These are phyloP conservation scores for Paraconiothyrium brasiliense DNA, from an alignment of 2,329 filamentous ascomycete species.

Conservation along the genomic window DNA sequence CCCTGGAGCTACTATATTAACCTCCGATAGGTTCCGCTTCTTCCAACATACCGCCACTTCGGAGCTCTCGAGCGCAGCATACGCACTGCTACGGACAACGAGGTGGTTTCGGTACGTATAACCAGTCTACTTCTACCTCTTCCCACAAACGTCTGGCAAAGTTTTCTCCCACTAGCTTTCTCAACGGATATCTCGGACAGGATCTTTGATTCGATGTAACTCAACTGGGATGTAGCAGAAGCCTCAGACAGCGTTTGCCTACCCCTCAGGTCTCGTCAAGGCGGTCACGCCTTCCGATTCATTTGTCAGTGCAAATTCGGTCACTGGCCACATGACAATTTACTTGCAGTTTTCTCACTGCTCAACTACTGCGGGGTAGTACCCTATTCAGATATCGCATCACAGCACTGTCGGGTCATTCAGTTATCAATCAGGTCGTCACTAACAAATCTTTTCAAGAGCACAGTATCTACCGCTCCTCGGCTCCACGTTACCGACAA, in stretches of 20 bases:
- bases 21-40: constrained; percentile 17
- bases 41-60: constrained; percentile 6
- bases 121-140: neutral
- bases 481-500: neutral
- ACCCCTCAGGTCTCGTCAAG: constrained; percentile 4
- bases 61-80: neutral
- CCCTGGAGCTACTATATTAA: constrained; percentile 15
- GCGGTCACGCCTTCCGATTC: constrained; percentile 23
- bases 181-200: neutral
- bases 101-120: constrained; percentile 9
- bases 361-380: neutral
- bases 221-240: constrained; percentile 24
- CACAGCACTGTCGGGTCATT: neutral
- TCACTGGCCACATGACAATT: neutral
- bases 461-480: neutral
- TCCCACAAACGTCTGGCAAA: neutral
- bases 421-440: neutral
- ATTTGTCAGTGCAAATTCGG: neutral
- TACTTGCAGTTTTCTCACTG: neutral
- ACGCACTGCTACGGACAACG: neutral
- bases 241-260: constrained; percentile 11
- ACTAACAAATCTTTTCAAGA: constrained; percentile 1
- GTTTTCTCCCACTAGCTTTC: neutral
- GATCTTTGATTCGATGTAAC: neutral
- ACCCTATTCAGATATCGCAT: too few relatives aligned